These are phyloP conservation scores for Didymellaceae sp. DNA, from an alignment of 2,329 filamentous ascomycete genomes.

Conservation along the genomic window DNA sequence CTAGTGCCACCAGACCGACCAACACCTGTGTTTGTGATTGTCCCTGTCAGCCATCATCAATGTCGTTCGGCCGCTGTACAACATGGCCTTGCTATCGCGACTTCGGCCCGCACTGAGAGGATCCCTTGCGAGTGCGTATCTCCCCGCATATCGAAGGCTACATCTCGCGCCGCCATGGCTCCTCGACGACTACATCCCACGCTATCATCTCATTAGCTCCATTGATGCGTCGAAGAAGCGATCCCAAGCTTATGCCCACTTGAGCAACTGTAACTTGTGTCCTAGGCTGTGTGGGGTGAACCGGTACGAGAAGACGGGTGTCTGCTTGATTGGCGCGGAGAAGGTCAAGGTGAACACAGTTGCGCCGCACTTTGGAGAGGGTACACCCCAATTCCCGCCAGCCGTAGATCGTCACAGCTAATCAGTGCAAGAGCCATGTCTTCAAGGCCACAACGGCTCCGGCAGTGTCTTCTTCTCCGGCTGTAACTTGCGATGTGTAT, in stretches of 20 bases:
- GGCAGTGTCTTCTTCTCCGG: conserved; percentile 84
- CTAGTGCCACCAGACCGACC: conserved; percentile 1
- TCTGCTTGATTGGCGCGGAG: conserved; percentile 76
- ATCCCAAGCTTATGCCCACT: conserved; percentile 74
- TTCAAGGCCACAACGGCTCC: conserved; percentile 81
- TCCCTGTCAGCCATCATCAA: conserved; percentile 3
- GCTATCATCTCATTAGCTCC: conserved; percentile 72
- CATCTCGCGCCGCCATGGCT: conserved; percentile 70
- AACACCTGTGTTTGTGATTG: conserved; percentile 1
- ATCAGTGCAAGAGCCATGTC: conserved; percentile 68
- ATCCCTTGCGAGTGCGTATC: neutral
- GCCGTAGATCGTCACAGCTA: neutral
- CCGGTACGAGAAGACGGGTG: conserved; percentile 77
- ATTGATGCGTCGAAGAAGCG: conserved; percentile 75
- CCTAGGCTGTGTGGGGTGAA: conserved; percentile 80
- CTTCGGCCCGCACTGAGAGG: conserved; percentile 18
- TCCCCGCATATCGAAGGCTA: conserved; percentile 42
- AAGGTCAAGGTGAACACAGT: conserved; percentile 83
- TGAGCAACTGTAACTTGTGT: conserved; percentile 81
- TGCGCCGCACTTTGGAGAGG: conserved; percentile 82
- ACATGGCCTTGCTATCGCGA: conserved; percentile 20
- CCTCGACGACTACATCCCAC: conserved; percentile 74
- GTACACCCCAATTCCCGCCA: conserved; percentile 10
- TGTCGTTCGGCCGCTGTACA: conserved; percentile 7
- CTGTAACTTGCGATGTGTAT: conserved; percentile 72